These are phyloP conservation scores for Lophium mytilinum DNA, from an alignment of 495 filamentous ascomycete species.

Conservation along the genomic window DNA sequence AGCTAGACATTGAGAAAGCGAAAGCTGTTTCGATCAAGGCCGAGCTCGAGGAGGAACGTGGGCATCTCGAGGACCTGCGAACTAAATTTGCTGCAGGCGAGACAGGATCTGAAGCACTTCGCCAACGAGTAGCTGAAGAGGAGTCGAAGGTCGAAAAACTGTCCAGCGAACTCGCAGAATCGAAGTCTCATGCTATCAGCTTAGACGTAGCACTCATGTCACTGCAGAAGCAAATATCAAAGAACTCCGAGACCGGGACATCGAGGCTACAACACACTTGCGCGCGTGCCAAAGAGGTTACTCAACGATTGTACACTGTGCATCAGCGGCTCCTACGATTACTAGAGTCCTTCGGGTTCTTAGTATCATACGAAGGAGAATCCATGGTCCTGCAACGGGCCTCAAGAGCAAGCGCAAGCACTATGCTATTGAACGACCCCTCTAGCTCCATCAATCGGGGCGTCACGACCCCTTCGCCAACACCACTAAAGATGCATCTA, in stretches of 20 bases:
- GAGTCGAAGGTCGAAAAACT: conserved; percentile 54
- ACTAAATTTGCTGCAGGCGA: conserved; percentile 66
- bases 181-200: conserved; percentile 54
- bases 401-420: conserved; percentile 56
- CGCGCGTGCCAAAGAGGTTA: conserved; percentile 66
- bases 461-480: conserved; percentile 12
- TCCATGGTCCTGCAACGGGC: conserved; percentile 67
- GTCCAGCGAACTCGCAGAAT: conserved; percentile 56
- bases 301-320: conserved; percentile 67
- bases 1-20: conserved; percentile 48
- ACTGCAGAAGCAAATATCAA: conserved; percentile 46
- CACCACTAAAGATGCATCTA: conserved; percentile 35
- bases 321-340: conserved; percentile 68
- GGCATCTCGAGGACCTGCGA: conserved; percentile 56
- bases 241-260: conserved; percentile 37
- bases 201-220: conserved; percentile 55
- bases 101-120: conserved; percentile 67
- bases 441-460: conserved; percentile 29
- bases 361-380: conserved; percentile 63
- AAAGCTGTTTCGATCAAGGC: conserved; percentile 48
- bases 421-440: conserved; percentile 43
- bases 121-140: conserved; percentile 60
- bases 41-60: conserved; percentile 60
- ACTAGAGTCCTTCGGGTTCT: conserved; percentile 77
- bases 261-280: conserved; percentile 55